A percentile compares a stretch with the other conserved stretches of the same genome.
Conservation (phyloP, 805 yeast genomes). For the Spathaspora boniae region DNA sequence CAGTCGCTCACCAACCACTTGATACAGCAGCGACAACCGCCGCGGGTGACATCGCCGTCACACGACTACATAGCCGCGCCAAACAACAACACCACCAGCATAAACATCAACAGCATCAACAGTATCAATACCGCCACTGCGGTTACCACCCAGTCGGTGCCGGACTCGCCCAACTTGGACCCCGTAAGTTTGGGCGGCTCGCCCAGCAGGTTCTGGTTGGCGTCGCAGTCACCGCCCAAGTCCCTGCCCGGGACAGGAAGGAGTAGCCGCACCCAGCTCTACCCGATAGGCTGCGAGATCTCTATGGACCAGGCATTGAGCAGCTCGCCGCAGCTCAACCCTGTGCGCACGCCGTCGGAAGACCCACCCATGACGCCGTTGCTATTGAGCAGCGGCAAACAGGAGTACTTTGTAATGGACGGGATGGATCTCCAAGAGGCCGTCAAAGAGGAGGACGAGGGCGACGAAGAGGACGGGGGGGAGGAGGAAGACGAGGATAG, state of each 20-base stretch:
- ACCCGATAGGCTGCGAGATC: constrained; percentile 7
- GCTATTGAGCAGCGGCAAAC: constrained; percentile 15
- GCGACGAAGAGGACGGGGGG: background rate
- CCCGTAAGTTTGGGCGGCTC: constrained; percentile 54
- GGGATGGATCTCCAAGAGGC: constrained; percentile 8
- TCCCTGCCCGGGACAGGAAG: no score
- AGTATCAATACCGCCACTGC: constrained; percentile 2
- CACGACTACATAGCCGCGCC: constrained; percentile 9
- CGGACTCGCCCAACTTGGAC: constrained; percentile 51
- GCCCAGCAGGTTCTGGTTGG: constrained; percentile 52
- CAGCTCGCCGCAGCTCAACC: constrained; percentile 31
- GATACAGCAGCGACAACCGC: constrained; percentile 34
- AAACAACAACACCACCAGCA: constrained; percentile 2
- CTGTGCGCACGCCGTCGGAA: constrained; percentile 41
- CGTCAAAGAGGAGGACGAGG: constrained; percentile 8
- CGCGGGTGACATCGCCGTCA: constrained; percentile 31
- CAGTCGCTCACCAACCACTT: constrained; percentile 20
- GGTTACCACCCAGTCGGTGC: constrained; percentile 15
- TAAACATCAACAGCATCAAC: constrained; percentile 2
- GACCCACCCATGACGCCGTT: constrained; percentile 45
- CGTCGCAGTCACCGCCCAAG: constrained; percentile 52
- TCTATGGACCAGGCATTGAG: no score
- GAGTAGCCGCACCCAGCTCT: constrained; percentile 15
- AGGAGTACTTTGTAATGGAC: constrained; percentile 8
- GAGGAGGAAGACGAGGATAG: background rate